Base-by-base conservation (phyloP, 148 eudicot species). In the Polygonum aviculare region DNA sequence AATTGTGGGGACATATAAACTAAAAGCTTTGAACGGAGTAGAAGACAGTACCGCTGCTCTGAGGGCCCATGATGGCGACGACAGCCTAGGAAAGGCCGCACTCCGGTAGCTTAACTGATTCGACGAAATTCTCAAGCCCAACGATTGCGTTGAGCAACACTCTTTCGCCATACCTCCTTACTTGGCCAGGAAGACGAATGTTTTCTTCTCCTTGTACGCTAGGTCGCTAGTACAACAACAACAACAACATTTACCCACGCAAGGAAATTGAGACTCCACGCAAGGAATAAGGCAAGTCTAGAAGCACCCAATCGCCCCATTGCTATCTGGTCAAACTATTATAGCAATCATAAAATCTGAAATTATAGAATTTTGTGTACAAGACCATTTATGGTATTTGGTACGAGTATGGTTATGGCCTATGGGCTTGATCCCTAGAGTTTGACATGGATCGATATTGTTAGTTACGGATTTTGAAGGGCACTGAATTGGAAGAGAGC, bases 41-140 rank as follows among this genome's bases (percentile, higher is more conserved):
- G 39, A 63, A 4, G 63, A 48, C 19, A 35, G 19, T 77, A 87
- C 90, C 90, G 71, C 90, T 87, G 74, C 88, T 85, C 81, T 87
- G 90, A 2, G 90, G 88, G 5, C 90, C 90, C 88, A 87, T 85
- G 72, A 87, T 87, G 2, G 90, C 82, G 60, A 85, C 88, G 60
- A 87, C 82, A 2, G 85, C 86, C 21, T 83, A 85, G 0, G 86
- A 85, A 49, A 85, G 84, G 10, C 88, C 86, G 31, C 83, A 72
- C 11, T 75, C 76, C 5, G 40, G 71, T 14, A 85, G 81, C 50
- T 85, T 81, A 18, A 81, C 80, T 41, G 77, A 60, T 36, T 80
- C 77, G 44, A 85, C 69, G 72, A 85, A 85, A 16, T 73, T 77
- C 41, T 79, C 57, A 35, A 85, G 80, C 26, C 84, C 86, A 18